Percentiles rank a stretch among this genome's conserved stretches.
Evolutionary conservation across 1,139 yeast genomes (phyloP).

Genomic region (Taiozyma sp.): DNA sequence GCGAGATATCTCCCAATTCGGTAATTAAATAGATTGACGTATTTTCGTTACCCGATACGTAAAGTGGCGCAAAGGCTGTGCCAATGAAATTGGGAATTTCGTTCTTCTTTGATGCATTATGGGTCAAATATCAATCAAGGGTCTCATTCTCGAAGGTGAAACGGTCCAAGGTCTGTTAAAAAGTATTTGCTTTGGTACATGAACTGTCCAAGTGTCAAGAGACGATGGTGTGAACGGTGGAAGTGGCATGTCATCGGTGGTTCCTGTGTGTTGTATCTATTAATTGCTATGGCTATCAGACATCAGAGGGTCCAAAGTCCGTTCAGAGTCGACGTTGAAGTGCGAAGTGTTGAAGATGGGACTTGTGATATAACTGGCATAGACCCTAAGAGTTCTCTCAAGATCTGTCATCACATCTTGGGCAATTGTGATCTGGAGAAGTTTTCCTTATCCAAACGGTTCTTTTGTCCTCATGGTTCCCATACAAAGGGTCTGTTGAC

Average conservation of each 20-base stretch:
- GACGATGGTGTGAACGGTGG: neutral
- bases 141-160: too few relatives aligned
- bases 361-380: slow-evolving; percentile 3
- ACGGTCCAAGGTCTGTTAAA: too few relatives aligned
- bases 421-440: slow-evolving; percentile 5
- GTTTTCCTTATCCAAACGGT: slow-evolving; percentile 4
- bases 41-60: neutral
- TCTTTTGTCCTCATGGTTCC: slow-evolving; percentile 6
- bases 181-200: neutral
- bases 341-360: neutral
- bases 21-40: neutral
- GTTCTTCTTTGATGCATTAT: too few relatives aligned
- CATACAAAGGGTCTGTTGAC: neutral
- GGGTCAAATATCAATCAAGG: too few relatives aligned
- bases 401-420: slow-evolving; percentile 7
- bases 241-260: neutral
- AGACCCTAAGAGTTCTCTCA: neutral
- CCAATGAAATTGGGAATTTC: neutral
- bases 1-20: neutral
- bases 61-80: neutral
- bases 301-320: neutral
- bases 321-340: neutral
- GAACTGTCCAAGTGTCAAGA: neutral
- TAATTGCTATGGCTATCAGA: neutral
- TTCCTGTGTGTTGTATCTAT: neutral